Conservation (phyloP, 495 filamentous ascomycete species). For the Penicillium arizonense region DNA sequence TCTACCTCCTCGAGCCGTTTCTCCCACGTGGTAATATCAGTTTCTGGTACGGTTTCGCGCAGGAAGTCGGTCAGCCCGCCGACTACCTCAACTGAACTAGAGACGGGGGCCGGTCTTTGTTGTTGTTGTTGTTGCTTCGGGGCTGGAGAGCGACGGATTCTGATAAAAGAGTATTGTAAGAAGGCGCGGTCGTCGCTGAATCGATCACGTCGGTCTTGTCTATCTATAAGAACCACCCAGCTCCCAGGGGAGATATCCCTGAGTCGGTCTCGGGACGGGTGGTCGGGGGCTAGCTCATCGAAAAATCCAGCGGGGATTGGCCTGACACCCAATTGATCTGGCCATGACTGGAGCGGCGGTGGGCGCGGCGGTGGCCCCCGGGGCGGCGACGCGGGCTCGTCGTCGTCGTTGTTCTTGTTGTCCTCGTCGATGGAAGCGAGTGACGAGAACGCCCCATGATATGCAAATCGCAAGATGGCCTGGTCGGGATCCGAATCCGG, state of each 20-base stretch:
- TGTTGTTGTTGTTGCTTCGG: slow-evolving; percentile 7
- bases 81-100: slow-evolving; percentile 8
- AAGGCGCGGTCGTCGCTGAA: slow-evolving; percentile 2
- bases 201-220: background rate
- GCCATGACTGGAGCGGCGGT: background rate
- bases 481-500: slow-evolving; percentile 14
- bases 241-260: slow-evolving; percentile 12
- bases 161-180: slow-evolving; percentile 15
- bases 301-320: slow-evolving; percentile 14
- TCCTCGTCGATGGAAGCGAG: background rate
- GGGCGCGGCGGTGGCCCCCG: no score
- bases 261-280: slow-evolving; percentile 12
- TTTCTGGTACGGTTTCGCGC: slow-evolving; percentile 11
- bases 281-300: no score
- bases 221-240: slow-evolving; percentile 17
- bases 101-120: background rate
- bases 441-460: slow-evolving; percentile 6
- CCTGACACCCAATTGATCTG: slow-evolving; percentile 2
- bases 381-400: no score
- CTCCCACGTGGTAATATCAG: slow-evolving; percentile 24
- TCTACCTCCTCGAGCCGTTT: slow-evolving; percentile 10
- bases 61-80: slow-evolving; percentile 15
- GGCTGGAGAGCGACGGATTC: background rate
- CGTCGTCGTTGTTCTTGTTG: no score
- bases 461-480: slow-evolving; percentile 19